Base-by-base conservation (phyloP, 345 rosid genomes). In the Hevea brasiliensis region DNA sequence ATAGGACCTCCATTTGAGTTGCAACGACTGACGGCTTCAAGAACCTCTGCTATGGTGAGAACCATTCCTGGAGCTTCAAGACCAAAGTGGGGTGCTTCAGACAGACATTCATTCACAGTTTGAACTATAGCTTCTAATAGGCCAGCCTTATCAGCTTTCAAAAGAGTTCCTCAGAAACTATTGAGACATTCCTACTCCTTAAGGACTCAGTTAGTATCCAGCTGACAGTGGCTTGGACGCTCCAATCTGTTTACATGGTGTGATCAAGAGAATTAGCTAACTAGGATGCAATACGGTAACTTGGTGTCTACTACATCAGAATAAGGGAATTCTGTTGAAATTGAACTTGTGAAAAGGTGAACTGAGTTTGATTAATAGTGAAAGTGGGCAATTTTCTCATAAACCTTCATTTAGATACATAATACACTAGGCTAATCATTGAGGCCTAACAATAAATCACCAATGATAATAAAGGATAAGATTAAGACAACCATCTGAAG, bases 171-270 rank as follows among this genome's bases (percentile, higher is more conserved):
- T 84, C 89, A 32, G 89, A 86, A 51, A 86, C 76, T 54, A 84
- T 86, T 15, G 81, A 76, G 64, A 86, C 81, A 44, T 84, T 79
- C 47, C 61, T 37, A 37, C 76, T 68, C 71, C 84, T 86, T 32
- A 86, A 73, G 40, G 83, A 79, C 76, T 76, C 70, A 15, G 84
- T 79, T 23, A 86, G 84, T 51, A 86, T 71, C 87, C 85, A 86
- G 77, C 89, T 86, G 32, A 84, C 85, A 24, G 78, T 82, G 42
- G 89, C 87, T 73, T 86, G 89, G 72, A 86, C 86, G 63, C 89
- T 84, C 87, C 87, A 84, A 77, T 86, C 89, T 86, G 77, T 27
- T 77, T 56, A 37, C 60, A 73, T 21, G 63, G 42, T 2, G 27
- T 61, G 61, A 56, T 14, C 58, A 47, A 72, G 23, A 66, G 27